Percentiles rank a stretch among this genome's conserved stretches.
phyloP scores from a whole-genome alignment of 768 basidiomycete genomes.

The Calvatia gigantea region DNA sequence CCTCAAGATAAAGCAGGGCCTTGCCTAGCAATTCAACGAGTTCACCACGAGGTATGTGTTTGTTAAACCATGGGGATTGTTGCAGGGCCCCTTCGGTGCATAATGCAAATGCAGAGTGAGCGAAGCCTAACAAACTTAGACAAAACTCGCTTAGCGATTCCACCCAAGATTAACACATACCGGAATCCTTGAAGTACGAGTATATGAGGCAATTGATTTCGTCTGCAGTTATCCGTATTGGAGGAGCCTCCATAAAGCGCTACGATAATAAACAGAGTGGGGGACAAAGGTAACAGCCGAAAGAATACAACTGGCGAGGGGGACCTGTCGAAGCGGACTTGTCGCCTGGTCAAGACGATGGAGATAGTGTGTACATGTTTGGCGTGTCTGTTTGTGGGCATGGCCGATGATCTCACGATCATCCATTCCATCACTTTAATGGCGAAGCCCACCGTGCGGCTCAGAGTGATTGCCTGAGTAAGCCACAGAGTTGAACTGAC shows the following conservation, averaged over 20 bases:
- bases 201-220: conserved; percentile 85
- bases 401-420: conserved; percentile 12
- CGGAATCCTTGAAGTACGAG: conserved; percentile 81
- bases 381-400: conserved; percentile 6
- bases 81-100: conserved; percentile 73
- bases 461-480: conserved; percentile 12
- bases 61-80: conserved; percentile 61
- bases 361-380: conserved; percentile 7
- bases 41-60: conserved; percentile 79
- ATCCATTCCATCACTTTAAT: conserved; percentile 1
- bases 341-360: conserved; percentile 3
- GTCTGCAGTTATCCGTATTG: conserved; percentile 69
- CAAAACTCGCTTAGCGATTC: not conserved
- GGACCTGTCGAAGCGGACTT: conserved; percentile 9
- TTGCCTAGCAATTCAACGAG: conserved; percentile 78
- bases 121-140: conserved; percentile 52
- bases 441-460: not conserved
- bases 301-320: not conserved
- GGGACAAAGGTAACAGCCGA: not conserved
- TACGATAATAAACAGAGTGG: not conserved
- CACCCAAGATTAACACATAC: conserved; percentile 30
- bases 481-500: conserved; percentile 1
- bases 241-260: conserved; percentile 33
- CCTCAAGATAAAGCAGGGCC: conserved; percentile 76
- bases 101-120: conserved; percentile 79